Percentiles rank a stretch among this genome's conserved stretches.
These are phyloP conservation scores for Skeletonema grethae DNA, from an alignment of 108 stramenopile genomes.

Conservation along the genomic window DNA sequence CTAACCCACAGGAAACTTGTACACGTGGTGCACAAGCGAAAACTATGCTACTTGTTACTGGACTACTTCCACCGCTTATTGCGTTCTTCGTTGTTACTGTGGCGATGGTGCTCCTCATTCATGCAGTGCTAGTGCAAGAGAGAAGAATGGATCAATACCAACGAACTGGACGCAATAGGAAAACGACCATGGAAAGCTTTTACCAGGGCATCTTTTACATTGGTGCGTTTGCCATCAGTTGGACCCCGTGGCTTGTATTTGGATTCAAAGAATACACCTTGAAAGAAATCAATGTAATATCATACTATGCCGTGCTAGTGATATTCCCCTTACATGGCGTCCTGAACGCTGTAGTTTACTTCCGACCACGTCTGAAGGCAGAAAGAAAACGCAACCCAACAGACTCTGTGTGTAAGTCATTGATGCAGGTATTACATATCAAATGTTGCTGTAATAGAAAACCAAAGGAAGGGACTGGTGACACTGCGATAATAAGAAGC, in stretches of 20 bases:
- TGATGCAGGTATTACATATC: slow-evolving; percentile 3
- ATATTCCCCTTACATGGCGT: neutral
- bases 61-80: slow-evolving; percentile 11
- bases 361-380: slow-evolving; percentile 21
- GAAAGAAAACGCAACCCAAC: slow-evolving; percentile 8
- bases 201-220: slow-evolving; percentile 23
- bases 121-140: slow-evolving; percentile 22
- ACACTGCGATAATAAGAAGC: neutral
- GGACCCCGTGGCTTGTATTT: slow-evolving; percentile 25
- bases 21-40: slow-evolving; percentile 11
- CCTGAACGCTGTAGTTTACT: slow-evolving; percentile 27
- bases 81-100: slow-evolving; percentile 7
- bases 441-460: slow-evolving; percentile 9
- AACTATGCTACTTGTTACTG: slow-evolving; percentile 1
- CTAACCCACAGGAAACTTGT: neutral
- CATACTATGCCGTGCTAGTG: neutral
- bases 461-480: slow-evolving; percentile 4
- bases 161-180: neutral
- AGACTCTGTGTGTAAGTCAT: slow-evolving; percentile 5
- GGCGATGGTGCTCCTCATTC: slow-evolving; percentile 13
- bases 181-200: slow-evolving; percentile 9
- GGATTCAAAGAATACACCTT: neutral
- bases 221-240: slow-evolving; percentile 13
- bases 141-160: slow-evolving; percentile 27
- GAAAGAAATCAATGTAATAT: neutral